Conservation (phyloP, 129 eudicot genomes). For the Artemisia tridentata region DNA sequence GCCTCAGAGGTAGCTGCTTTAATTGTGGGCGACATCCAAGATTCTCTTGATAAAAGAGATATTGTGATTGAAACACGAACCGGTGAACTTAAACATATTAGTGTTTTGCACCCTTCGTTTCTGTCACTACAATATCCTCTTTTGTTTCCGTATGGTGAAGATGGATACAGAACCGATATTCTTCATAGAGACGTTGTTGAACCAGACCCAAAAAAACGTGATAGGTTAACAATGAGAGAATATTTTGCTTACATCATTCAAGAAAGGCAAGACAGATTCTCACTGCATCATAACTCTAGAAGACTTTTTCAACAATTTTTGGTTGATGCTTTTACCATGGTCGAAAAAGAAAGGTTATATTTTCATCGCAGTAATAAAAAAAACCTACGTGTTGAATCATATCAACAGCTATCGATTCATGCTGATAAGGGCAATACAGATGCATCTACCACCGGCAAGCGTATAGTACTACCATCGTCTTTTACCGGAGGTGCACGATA, state of each 20-base stretch:
- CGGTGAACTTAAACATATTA: too few species aligned
- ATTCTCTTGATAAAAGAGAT: too few species aligned
- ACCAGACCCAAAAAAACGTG: background rate
- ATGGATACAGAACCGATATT: background rate
- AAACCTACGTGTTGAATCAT: background rate
- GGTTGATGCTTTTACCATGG: too few species aligned
- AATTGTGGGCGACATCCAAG: conserved; percentile 4
- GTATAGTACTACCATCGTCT: conserved; percentile 20
- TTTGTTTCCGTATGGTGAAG: background rate
- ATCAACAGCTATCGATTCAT: background rate
- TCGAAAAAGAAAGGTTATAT: background rate
- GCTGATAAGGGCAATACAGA: background rate
- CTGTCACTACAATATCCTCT: too few species aligned
- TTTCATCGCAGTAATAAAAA: background rate
- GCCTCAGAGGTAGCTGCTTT: background rate
- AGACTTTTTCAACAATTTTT: too few species aligned
- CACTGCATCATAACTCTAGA: too few species aligned
- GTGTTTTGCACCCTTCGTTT: too few species aligned
- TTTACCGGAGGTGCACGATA: background rate
- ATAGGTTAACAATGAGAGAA: background rate
- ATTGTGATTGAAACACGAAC: too few species aligned
- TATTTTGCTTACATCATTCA: too few species aligned
- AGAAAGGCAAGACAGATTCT: too few species aligned
- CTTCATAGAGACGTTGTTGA: background rate
- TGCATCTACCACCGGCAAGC: background rate